Conservation (phyloP, 106 monocot species). For the Dendrobium huoshanense region DNA sequence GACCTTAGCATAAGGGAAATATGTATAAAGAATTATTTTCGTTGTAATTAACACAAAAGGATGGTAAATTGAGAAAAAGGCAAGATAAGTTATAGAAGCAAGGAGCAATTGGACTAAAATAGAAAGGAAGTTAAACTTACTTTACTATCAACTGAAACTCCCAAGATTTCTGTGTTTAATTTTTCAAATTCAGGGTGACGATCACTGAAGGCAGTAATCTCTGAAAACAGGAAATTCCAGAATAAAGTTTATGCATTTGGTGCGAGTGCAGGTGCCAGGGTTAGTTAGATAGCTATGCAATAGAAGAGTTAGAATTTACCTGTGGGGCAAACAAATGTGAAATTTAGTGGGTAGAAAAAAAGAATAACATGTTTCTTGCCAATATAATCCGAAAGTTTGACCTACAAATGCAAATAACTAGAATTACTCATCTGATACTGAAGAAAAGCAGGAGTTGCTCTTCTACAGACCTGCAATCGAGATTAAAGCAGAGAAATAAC, state of each 20-base stretch:
- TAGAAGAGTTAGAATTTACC: slow-evolving; percentile 21
- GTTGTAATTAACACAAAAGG: too few relatives aligned
- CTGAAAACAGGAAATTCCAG: slow-evolving; percentile 22
- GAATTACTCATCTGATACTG: too few relatives aligned
- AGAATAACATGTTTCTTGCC: slow-evolving; percentile 90
- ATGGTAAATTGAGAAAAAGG: too few relatives aligned
- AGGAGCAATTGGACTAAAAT: too few relatives aligned
- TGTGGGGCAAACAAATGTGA: slow-evolving; percentile 89
- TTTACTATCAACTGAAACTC: slow-evolving; percentile 88
- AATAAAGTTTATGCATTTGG: not conserved
- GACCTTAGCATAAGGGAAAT: too few relatives aligned
- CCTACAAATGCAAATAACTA: slow-evolving; percentile 26
- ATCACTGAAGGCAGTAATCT: slow-evolving; percentile 92
- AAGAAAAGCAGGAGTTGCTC: too few relatives aligned
- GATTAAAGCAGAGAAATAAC: too few relatives aligned
- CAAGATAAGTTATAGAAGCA: too few relatives aligned
- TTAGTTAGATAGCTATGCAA: not conserved
- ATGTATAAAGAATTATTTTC: too few relatives aligned
- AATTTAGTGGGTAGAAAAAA: slow-evolving; percentile 89
- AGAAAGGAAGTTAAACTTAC: slow-evolving; percentile 25
- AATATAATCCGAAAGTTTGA: slow-evolving; percentile 85
- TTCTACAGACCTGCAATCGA: too few relatives aligned
- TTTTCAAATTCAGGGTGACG: slow-evolving; percentile 66
- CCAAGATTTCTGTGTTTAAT: slow-evolving; percentile 70
- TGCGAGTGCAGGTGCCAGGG: too few relatives aligned